Conservation (phyloP, 148 eudicot species). For the Vaccinium macrocarpon region DNA sequence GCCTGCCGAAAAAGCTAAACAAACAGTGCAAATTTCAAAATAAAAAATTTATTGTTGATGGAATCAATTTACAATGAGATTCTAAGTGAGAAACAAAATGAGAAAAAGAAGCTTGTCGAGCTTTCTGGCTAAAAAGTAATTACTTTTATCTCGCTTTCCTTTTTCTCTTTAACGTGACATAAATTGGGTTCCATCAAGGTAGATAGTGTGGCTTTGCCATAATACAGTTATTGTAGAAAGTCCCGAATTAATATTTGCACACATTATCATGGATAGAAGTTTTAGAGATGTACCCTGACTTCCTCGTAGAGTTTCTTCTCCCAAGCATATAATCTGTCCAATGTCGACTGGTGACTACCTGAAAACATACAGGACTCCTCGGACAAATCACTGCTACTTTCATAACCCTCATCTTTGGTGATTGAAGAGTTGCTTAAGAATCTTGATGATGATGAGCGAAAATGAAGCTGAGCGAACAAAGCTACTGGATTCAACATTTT, state of each 20-base stretch:
- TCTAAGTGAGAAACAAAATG: not conserved
- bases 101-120: not conserved
- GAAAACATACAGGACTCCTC: conserved; percentile 66
- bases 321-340: conserved; percentile 86
- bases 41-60: not conserved
- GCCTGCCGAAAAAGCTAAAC: not conserved
- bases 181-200: not conserved
- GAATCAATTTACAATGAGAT: not conserved
- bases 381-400: conserved; percentile 65
- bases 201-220: not conserved
- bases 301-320: conserved; percentile 95
- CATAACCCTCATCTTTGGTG: conserved; percentile 62
- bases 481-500: conserved; percentile 93
- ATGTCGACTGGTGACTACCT: conserved; percentile 81
- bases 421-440: conserved; percentile 50
- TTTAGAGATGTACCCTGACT: conserved; percentile 72
- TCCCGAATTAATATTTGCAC: not conserved
- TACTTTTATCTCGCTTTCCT: not conserved
- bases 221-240: not conserved
- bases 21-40: not conserved
- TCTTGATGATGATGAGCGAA: conserved; percentile 80
- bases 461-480: conserved; percentile 84
- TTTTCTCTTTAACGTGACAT: not conserved
- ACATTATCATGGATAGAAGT: not conserved
- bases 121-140: not conserved